phyloP scores from a whole-genome alignment of 768 basidiomycete genomes.

The Mycena amicta region DNA sequence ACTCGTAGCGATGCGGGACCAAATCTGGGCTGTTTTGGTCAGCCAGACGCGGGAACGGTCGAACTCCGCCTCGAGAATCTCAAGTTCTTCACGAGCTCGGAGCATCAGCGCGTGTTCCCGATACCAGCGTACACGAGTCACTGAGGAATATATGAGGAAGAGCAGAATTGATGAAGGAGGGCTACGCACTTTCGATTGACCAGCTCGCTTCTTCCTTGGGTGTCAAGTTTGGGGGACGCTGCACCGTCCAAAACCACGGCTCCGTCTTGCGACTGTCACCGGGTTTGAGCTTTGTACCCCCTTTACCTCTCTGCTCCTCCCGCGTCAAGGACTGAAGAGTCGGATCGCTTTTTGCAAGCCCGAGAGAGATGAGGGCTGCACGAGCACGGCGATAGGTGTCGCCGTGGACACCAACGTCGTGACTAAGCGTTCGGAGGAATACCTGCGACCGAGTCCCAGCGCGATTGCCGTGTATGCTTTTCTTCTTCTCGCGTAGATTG shows the following conservation, averaged over 20 bases:
- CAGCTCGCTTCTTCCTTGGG: background rate
- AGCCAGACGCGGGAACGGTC: background rate
- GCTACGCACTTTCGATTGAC: background rate
- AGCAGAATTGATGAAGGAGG: background rate
- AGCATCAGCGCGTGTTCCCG: conserved; percentile 3
- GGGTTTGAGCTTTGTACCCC: background rate
- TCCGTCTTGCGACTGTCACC: background rate
- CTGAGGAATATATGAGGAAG: background rate
- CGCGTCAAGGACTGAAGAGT: background rate
- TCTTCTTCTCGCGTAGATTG: background rate
- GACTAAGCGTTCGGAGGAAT: too few species aligned
- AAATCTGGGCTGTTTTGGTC: background rate
- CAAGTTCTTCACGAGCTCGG: conserved; percentile 9
- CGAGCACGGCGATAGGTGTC: background rate
- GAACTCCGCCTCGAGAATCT: conserved; percentile 17
- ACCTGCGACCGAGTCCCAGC: background rate
- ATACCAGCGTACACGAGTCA: conserved; percentile 18
- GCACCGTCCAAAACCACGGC: background rate
- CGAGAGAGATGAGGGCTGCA: background rate
- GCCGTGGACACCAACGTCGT: too few species aligned
- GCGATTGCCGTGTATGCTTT: background rate
- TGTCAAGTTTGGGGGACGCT: background rate
- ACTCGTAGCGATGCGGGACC: conserved; percentile 1
- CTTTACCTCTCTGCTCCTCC: background rate
- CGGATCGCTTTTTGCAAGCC: background rate